phyloP scores from a whole-genome alignment of 208 protist species.

The Trypanosoma vivax region DNA sequence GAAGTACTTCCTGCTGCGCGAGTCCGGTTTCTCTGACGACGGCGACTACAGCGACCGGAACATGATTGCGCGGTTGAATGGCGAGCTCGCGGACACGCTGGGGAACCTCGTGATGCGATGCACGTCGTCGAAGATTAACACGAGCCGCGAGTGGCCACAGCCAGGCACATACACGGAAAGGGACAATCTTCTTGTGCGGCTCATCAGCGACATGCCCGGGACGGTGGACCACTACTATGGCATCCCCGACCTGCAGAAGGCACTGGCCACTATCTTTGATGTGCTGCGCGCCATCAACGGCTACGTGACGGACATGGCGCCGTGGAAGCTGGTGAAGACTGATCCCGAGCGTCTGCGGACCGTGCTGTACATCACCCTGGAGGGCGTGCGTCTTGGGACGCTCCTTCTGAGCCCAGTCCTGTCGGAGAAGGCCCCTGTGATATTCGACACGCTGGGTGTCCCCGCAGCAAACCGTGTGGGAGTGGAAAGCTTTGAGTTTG shows the following conservation, averaged over 20 bases:
- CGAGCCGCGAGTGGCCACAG: slow-evolving; percentile 54
- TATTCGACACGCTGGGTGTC: slow-evolving; percentile 86
- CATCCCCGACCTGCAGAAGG: slow-evolving; percentile 83
- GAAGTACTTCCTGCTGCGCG: slow-evolving; percentile 95
- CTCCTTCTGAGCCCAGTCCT: slow-evolving; percentile 84
- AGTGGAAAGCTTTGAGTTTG: slow-evolving; percentile 54
- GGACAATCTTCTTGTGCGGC: slow-evolving; percentile 52
- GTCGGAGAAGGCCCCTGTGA: slow-evolving; percentile 62
- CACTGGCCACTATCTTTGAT: slow-evolving; percentile 81
- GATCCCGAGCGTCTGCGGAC: slow-evolving; percentile 67
- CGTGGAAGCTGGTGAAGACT: slow-evolving; percentile 88
- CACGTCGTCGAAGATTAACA: slow-evolving; percentile 78
- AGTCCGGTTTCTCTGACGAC: slow-evolving; percentile 90
- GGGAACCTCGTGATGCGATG: slow-evolving; percentile 91
- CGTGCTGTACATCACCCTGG: slow-evolving; percentile 88
- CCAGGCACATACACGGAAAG: slow-evolving; percentile 54
- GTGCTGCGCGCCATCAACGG: slow-evolving; percentile 79
- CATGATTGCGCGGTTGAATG: slow-evolving; percentile 82
- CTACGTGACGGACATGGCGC: slow-evolving; percentile 88
- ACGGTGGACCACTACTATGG: slow-evolving; percentile 78
- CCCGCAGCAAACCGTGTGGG: slow-evolving; percentile 36
- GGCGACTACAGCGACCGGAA: slow-evolving; percentile 92
- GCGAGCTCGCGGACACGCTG: slow-evolving; percentile 91
- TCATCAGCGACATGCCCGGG: slow-evolving; percentile 53
- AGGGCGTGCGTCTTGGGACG: slow-evolving; percentile 73